Evolutionary conservation across 2,329 filamentous ascomycete genomes (phyloP).

Genomic region (Ophiosphaerella narmari): DNA sequence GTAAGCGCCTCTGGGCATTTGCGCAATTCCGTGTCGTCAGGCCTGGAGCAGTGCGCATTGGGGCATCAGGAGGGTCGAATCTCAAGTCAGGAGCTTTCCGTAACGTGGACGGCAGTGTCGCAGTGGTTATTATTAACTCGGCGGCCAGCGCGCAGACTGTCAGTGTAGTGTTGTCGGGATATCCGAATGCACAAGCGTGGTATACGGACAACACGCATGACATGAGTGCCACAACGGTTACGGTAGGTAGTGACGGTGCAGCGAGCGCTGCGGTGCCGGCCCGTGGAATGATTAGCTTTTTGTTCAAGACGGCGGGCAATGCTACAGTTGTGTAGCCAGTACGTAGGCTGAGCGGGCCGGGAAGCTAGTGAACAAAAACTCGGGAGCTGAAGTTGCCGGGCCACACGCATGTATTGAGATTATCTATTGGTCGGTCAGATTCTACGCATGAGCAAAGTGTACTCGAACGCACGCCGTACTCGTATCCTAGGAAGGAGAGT

Average conservation of each 20-base stretch:
- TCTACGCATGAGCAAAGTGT: too few relatives aligned
- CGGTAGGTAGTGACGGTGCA: slow-evolving; percentile 24
- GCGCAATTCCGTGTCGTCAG: slow-evolving; percentile 48
- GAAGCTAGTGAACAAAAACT: not conserved
- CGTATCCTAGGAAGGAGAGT: too few relatives aligned
- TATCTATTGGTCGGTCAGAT: too few relatives aligned
- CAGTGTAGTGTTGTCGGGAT: slow-evolving; percentile 12
- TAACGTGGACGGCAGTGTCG: slow-evolving; percentile 40
- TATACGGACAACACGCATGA: slow-evolving; percentile 33
- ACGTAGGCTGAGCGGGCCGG: too few relatives aligned
- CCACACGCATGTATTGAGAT: too few relatives aligned
- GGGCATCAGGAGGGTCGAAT: slow-evolving; percentile 33
- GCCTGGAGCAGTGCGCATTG: slow-evolving; percentile 47
- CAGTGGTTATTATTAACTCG: slow-evolving; percentile 35
- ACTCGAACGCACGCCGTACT: too few relatives aligned
- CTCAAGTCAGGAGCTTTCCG: slow-evolving; percentile 40
- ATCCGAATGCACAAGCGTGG: slow-evolving; percentile 24
- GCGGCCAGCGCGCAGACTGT: slow-evolving; percentile 25
- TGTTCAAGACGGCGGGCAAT: slow-evolving; percentile 18
- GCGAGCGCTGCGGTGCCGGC: slow-evolving; percentile 28
- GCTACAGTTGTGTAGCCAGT: slow-evolving; percentile 1
- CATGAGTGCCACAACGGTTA: slow-evolving; percentile 19
- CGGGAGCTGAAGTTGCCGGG: too few relatives aligned
- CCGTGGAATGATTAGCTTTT: slow-evolving; percentile 35
- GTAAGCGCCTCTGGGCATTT: slow-evolving; percentile 49